Conservation (phyloP, 345 rosid genomes). For the Salix caprea region DNA sequence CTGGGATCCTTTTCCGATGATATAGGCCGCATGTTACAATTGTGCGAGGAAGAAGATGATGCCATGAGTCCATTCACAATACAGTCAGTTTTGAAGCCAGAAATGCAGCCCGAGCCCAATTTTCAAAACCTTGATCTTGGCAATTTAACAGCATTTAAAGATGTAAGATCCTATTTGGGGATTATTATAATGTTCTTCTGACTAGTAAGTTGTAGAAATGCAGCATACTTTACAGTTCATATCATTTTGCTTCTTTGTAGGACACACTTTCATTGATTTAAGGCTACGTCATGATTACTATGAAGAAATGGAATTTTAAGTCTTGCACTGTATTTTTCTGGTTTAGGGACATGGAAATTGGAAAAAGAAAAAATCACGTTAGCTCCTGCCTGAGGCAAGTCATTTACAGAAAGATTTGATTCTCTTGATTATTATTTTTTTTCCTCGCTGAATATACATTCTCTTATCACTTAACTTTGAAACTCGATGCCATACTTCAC, state of each 20-base stretch:
- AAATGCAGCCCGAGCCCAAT: constrained; percentile 38
- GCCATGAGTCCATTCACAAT: constrained; percentile 61
- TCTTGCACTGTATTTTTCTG: neutral
- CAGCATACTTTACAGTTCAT: neutral
- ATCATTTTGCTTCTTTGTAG: neutral
- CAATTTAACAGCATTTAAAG: constrained; percentile 25
- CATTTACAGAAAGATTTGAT: neutral
- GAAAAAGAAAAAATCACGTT: neutral
- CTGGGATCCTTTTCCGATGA: constrained; percentile 58
- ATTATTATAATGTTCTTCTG: neutral
- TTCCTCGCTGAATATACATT: neutral
- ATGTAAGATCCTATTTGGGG: constrained; percentile 34
- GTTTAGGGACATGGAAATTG: neutral
- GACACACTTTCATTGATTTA: neutral
- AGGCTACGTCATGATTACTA: neutral
- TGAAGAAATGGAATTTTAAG: neutral
- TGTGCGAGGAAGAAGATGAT: constrained; percentile 69
- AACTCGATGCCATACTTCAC: neutral
- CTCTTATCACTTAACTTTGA: neutral
- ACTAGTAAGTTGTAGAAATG: neutral
- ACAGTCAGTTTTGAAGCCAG: constrained; percentile 38
- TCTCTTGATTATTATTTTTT: neutral
- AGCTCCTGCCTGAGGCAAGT: neutral
- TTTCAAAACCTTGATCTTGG: constrained; percentile 30
- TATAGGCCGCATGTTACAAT: constrained; percentile 49